These are phyloP conservation scores for Fusarium bactridioides DNA, from an alignment of 2,329 filamentous ascomycete genomes.

Conservation along the genomic window DNA sequence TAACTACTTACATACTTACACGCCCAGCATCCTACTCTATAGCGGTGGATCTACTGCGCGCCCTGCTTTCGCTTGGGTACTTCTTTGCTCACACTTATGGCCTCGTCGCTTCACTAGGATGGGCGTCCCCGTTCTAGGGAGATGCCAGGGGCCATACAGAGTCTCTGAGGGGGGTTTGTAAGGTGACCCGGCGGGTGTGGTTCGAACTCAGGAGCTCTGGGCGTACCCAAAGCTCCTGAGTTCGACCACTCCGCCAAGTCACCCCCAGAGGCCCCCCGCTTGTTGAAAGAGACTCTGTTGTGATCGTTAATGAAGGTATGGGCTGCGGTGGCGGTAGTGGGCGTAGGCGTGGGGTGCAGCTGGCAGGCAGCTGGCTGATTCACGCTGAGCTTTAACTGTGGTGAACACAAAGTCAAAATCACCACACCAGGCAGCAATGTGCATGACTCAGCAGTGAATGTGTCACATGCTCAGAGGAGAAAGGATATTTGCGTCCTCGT, in stretches of 20 bases:
- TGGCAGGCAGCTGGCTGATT: conserved; percentile 11
- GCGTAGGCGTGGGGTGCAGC: neutral
- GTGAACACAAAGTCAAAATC: neutral
- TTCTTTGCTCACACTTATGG: conserved; percentile 40
- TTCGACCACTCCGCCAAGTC: conserved; percentile 1
- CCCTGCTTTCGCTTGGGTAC: conserved; percentile 42
- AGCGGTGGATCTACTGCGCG: conserved; percentile 40
- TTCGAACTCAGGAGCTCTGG: conserved; percentile 5
- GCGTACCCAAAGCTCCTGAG: neutral
- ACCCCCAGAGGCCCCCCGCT: conserved; percentile 6
- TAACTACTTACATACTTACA: neutral
- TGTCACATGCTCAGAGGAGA: neutral
- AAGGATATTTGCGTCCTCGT: neutral
- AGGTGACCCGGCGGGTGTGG: neutral
- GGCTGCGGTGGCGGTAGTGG: neutral
- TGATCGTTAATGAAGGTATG: conserved; percentile 7
- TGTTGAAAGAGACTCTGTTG: neutral
- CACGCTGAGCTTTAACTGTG: neutral
- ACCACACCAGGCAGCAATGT: neutral
- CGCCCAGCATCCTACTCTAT: conserved; percentile 25
- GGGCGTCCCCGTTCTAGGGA: conserved; percentile 7
- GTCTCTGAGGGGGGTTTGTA: conserved; percentile 31
- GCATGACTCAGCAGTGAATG: neutral
- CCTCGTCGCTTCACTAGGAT: conserved; percentile 27
- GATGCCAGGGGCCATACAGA: conserved; percentile 31